These are phyloP conservation scores for Voacanga thouarsii DNA, from an alignment of 257 asterid species.

Conservation along the genomic window DNA sequence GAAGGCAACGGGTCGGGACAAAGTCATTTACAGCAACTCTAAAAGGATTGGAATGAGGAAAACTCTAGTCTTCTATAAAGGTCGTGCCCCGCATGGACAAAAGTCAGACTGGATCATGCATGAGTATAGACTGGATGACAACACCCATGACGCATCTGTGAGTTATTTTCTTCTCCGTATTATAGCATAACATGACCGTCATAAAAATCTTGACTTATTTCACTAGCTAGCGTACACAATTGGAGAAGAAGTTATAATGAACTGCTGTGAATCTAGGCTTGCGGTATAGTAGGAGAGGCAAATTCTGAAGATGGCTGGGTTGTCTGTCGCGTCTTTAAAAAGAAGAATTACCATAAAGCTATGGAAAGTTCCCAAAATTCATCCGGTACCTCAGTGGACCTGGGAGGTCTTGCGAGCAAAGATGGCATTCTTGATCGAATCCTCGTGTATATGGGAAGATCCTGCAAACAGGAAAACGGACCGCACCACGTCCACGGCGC, in stretches of 20 bases:
- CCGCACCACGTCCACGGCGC: neutral
- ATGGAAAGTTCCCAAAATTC: slow-evolving; percentile 41
- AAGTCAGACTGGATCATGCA: slow-evolving; percentile 97
- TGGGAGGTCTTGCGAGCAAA: slow-evolving; percentile 29
- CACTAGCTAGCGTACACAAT: neutral
- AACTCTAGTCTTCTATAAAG: slow-evolving; percentile 78
- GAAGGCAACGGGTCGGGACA: slow-evolving; percentile 94
- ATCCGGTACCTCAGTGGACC: slow-evolving; percentile 21
- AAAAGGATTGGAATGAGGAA: slow-evolving; percentile 83
- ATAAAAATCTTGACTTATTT: neutral
- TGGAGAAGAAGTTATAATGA: neutral
- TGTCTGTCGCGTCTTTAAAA: slow-evolving; percentile 94
- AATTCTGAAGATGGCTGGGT: slow-evolving; percentile 89
- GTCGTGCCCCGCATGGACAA: slow-evolving; percentile 89
- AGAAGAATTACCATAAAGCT: slow-evolving; percentile 85
- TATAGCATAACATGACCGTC: neutral
- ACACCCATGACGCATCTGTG: slow-evolving; percentile 30
- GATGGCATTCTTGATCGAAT: slow-evolving; percentile 71
- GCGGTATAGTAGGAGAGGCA: slow-evolving; percentile 31
- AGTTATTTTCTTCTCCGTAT: neutral
- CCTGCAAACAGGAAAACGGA: slow-evolving; percentile 56
- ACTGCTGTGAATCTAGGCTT: slow-evolving; percentile 27
- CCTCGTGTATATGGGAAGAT: slow-evolving; percentile 69
- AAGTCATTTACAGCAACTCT: slow-evolving; percentile 63
- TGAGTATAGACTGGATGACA: slow-evolving; percentile 74